phyloP scores from a whole-genome alignment of 2,329 filamentous ascomycete genomes.

The Cryphonectria radicalis region DNA sequence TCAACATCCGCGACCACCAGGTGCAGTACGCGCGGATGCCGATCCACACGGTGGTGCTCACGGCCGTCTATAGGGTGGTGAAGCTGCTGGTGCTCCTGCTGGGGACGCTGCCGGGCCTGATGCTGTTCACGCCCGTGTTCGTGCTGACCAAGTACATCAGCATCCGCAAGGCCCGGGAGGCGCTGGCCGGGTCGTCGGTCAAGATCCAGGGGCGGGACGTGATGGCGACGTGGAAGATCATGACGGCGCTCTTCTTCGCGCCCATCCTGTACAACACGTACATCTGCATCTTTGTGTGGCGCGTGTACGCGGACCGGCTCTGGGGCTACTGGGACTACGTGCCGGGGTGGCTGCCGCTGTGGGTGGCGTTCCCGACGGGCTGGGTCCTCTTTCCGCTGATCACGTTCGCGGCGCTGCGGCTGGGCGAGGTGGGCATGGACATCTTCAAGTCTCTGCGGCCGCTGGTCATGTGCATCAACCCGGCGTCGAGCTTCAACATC shows the following conservation, averaged over 20 bases:
- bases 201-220: slow-evolving; percentile 89
- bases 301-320: slow-evolving; percentile 79
- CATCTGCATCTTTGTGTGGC: slow-evolving; percentile 72
- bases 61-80: slow-evolving; percentile 76
- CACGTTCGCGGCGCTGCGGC: slow-evolving; percentile 90
- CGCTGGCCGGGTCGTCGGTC: slow-evolving; percentile 82
- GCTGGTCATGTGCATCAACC: slow-evolving; percentile 81
- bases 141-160: slow-evolving; percentile 83
- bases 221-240: slow-evolving; percentile 91
- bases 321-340: slow-evolving; percentile 85
- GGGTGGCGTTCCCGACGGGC: slow-evolving; percentile 73
- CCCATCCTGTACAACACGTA: slow-evolving; percentile 84
- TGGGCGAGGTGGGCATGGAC: slow-evolving; percentile 98
- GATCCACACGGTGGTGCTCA: slow-evolving; percentile 73
- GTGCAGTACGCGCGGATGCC: slow-evolving; percentile 89
- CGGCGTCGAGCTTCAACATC: slow-evolving; percentile 82
- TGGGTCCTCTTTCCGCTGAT: slow-evolving; percentile 83
- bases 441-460: slow-evolving; percentile 94
- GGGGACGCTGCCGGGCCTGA: slow-evolving; percentile 81
- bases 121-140: slow-evolving; percentile 89
- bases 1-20: slow-evolving; percentile 92
- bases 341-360: slow-evolving; percentile 79
- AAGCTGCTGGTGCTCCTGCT: slow-evolving; percentile 79
- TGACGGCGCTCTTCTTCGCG: slow-evolving; percentile 83
- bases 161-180: slow-evolving; percentile 78